Base-by-base conservation (phyloP, 192 early-diverging fungal genomes). In the Backusella psychrophila region DNA sequence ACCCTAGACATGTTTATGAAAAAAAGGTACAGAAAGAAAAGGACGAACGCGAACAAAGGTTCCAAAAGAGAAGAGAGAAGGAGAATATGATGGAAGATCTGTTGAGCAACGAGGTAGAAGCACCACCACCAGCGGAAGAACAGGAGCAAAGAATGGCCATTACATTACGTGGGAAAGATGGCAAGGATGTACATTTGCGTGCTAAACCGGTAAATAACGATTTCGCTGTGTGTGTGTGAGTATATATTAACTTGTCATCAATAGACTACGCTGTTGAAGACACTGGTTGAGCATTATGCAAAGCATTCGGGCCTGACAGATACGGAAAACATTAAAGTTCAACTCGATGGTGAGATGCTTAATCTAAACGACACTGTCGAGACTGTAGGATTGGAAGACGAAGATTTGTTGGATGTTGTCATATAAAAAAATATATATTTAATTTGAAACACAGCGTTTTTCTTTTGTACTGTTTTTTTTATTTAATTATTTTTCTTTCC, bases 311-410 rank as follows among this genome's bases (percentile, higher is more conserved):
- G 76, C 2, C 9, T 91, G 3, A 63, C 31, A 15, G 36, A 41
- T 15, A 39, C 52, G 0, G 41, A 34, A 31, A 56, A 68, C 1
- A 33, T 91, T 5, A 56, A 56, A 29, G 75, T 91, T 11, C 82
- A 84, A 73, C 90, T 89, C 81, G 90, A 91, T 36, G 87, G 84
- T 44, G 87, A 89, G 38, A 44, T 17, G 0, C 80, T 91, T 7
- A 77, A 81, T 36, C 81, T 80, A 9, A 65, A 34, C 26, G 29
- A 46, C 15, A 86, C 75, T 1, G 63, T 91, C 15, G 82, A 81
- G 72, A 82, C 89, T n/a, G 85, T 83, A 4, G 89, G 90, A 19
- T 79, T 90, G 41, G 89, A 90, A 67, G 85, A 89, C 72, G 87
- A 88, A 65, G 90, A 91, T 74, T 87, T 91, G 83, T 17, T 81